These are phyloP conservation scores for Alternaria rosae DNA, from an alignment of 2,329 filamentous ascomycete genomes.

Conservation along the genomic window DNA sequence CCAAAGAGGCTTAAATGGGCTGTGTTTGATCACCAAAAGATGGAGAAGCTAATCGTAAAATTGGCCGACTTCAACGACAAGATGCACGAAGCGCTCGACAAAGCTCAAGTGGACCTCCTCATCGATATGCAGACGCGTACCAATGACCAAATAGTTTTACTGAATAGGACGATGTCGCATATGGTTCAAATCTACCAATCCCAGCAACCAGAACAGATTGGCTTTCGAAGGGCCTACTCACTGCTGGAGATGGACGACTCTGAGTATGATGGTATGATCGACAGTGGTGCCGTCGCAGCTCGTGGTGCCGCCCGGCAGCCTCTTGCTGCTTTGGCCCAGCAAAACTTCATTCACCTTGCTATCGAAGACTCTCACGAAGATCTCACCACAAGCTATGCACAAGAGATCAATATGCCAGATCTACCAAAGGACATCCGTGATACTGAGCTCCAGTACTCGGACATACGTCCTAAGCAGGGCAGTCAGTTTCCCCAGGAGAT, in stretches of 20 bases:
- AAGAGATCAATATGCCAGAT: slow-evolving; percentile 29
- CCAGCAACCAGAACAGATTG: slow-evolving; percentile 25
- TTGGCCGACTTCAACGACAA: slow-evolving; percentile 48
- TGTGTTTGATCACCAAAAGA: slow-evolving; percentile 38
- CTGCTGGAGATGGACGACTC: slow-evolving; percentile 29
- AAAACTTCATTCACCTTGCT: slow-evolving; percentile 47
- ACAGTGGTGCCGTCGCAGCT: slow-evolving; percentile 5
- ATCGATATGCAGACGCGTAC: slow-evolving; percentile 42
- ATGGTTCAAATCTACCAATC: slow-evolving; percentile 43
- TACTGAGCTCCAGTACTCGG: slow-evolving; percentile 9
- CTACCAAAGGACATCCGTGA: slow-evolving; percentile 22
- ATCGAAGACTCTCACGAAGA: slow-evolving; percentile 35
- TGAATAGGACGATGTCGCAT: slow-evolving; percentile 47
- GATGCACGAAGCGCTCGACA: slow-evolving; percentile 45
- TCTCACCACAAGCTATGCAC: slow-evolving; percentile 37
- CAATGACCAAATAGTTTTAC: slow-evolving; percentile 48
- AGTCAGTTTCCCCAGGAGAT: slow-evolving; percentile 25
- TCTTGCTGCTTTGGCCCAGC: slow-evolving; percentile 43
- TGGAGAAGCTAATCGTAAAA: slow-evolving; percentile 43
- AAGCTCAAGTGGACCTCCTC: slow-evolving; percentile 38
- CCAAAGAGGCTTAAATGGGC: slow-evolving; percentile 45
- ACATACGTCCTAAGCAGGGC: slow-evolving; percentile 29
- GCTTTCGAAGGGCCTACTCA: slow-evolving; percentile 15
- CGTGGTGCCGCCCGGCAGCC: slow-evolving; percentile 21
- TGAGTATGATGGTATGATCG: slow-evolving; percentile 22